A percentile compares a stretch with the other conserved stretches of the same genome.
phyloP scores from a whole-genome alignment of 352 stramenopile species.

The Pythium graminicola region DNA sequence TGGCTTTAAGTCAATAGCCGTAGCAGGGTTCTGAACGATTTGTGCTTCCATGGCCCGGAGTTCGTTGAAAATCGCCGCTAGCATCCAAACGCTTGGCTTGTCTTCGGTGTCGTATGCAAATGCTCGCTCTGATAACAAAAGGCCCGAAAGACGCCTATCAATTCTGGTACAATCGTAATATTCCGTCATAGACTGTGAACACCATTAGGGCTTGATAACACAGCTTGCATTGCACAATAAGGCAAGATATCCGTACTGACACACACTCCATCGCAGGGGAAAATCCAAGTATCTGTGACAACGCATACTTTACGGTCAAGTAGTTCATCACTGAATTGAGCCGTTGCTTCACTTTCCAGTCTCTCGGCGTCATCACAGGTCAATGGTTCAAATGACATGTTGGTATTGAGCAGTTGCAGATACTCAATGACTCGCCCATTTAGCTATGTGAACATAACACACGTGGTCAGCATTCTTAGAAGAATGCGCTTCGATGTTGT shows the following conservation, averaged over 20 bases:
- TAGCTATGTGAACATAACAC: neutral
- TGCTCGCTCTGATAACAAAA: conserved; percentile 13
- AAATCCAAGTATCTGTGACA: conserved; percentile 10
- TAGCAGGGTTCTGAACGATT: neutral
- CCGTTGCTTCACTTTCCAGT: neutral
- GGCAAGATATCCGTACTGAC: conserved; percentile 1
- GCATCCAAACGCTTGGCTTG: conserved; percentile 6
- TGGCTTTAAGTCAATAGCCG: neutral
- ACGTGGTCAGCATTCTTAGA: too few species aligned
- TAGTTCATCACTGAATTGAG: neutral
- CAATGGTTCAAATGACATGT: neutral
- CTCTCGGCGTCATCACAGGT: neutral
- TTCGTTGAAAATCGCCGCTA: neutral
- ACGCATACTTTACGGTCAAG: conserved; percentile 11
- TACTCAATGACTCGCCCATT: neutral
- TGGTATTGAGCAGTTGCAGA: neutral
- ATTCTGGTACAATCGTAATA: conserved; percentile 23
- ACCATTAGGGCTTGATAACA: conserved; percentile 1
- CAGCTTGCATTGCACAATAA: conserved; percentile 1
- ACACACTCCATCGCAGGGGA: neutral
- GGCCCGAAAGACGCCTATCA: conserved; percentile 1
- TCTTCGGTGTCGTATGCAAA: conserved; percentile 2
- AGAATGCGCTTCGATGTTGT: too few species aligned
- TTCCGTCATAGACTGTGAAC: neutral
- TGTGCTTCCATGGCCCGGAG: conserved; percentile 6